These are phyloP conservation scores for Hemileia vastatrix DNA, from an alignment of 1,284 basidiomycete genomes.

Conservation along the genomic window DNA sequence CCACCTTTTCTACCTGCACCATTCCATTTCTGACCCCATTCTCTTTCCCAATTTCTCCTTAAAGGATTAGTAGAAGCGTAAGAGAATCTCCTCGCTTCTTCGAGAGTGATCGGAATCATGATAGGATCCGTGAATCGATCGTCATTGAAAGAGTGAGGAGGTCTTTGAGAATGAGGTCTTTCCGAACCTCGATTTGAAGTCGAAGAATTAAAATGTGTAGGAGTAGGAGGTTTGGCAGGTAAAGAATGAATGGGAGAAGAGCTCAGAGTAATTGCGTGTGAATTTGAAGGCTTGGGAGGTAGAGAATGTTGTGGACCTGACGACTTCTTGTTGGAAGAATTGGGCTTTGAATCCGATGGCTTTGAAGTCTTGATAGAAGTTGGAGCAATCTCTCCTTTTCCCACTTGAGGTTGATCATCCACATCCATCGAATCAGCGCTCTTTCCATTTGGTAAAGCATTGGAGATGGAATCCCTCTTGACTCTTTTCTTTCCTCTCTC, in stretches of 20 bases:
- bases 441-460: not conserved
- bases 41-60: conserved; percentile 30
- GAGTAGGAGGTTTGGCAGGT: not conserved
- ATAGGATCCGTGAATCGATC: no score
- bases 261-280: not conserved
- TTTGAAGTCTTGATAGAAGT: not conserved
- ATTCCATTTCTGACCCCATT: conserved; percentile 3
- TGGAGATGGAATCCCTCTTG: not conserved
- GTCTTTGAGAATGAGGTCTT: no score
- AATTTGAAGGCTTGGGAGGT: not conserved
- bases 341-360: no score
- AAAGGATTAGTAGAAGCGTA: conserved; percentile 30
- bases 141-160: not conserved
- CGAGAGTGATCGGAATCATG: not conserved
- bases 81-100: not conserved
- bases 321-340: no score
- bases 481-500: not conserved
- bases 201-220: not conserved
- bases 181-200: not conserved
- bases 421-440: no score
- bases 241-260: not conserved
- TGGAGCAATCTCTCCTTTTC: not conserved
- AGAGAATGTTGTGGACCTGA: not conserved
- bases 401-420: not conserved
- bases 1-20: not conserved